These are phyloP conservation scores for Linnemannia hyalina DNA, from an alignment of 192 early-diverging fungal species.

Conservation along the genomic window DNA sequence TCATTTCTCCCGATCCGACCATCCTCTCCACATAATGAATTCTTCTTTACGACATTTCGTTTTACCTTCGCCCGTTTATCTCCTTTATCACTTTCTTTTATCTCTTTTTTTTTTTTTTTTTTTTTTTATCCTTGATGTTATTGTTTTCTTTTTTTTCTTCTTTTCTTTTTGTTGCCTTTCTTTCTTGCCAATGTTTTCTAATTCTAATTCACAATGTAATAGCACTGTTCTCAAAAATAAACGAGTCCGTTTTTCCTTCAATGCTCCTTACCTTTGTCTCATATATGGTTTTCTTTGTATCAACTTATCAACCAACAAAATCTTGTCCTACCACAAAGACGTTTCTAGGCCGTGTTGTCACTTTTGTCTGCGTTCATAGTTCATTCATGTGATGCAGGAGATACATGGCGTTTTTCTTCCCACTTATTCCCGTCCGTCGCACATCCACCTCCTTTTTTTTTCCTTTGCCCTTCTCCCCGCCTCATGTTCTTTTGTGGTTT, in stretches of 20 bases:
- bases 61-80: background rate
- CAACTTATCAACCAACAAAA: no score
- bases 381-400: background rate
- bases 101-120: background rate
- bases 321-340: background rate
- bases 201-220: conserved; percentile 3
- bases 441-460: background rate
- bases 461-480: background rate
- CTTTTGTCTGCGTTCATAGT: background rate
- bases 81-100: background rate
- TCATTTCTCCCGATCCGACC: background rate
- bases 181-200: conserved; percentile 1
- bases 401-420: background rate
- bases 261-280: background rate
- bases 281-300: no score
- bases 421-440: background rate
- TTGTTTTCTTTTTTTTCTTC: background rate
- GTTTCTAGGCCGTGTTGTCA: background rate
- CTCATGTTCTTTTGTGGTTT: background rate
- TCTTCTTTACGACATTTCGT: background rate
- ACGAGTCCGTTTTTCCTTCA: background rate
- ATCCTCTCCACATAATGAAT: background rate
- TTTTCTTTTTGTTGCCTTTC: background rate
- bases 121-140: background rate
- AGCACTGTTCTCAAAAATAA: background rate